Percentiles rank a stretch among this genome's conserved stretches.
Evolutionary conservation across 768 basidiomycete genomes (phyloP).

Genomic region (Terana coerulea): DNA sequence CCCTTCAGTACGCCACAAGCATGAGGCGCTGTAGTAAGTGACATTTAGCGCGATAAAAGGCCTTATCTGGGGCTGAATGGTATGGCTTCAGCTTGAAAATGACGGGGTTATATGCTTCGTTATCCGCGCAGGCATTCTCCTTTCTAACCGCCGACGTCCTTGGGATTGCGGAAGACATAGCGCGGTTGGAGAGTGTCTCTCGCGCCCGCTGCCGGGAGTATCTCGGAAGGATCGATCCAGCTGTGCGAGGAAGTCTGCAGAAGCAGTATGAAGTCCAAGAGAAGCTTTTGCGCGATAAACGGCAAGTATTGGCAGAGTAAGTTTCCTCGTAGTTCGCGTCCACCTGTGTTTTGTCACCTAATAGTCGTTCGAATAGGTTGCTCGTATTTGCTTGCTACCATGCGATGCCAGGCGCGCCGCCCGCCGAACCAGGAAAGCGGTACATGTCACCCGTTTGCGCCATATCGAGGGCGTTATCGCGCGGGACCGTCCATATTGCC

Average conservation of each 20-base stretch:
- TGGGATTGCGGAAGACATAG: neutral
- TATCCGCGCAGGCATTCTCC: neutral
- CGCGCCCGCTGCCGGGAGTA: neutral
- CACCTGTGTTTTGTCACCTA: neutral
- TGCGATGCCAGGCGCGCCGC: neutral
- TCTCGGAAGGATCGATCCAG: neutral
- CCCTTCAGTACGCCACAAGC: neutral
- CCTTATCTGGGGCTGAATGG: too few relatives aligned
- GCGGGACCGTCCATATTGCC: too few relatives aligned
- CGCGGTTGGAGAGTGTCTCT: neutral
- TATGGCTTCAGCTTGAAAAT: neutral
- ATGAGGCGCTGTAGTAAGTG: conserved; percentile 7
- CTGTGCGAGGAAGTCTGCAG: neutral
- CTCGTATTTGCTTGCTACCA: neutral
- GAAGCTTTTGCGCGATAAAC: neutral
- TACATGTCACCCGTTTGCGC: too few relatives aligned
- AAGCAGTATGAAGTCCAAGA: conserved; percentile 5
- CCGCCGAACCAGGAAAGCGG: too few relatives aligned
- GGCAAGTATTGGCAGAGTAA: conserved; percentile 1
- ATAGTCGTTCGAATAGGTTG: neutral
- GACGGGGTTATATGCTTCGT: neutral
- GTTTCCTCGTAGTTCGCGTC: neutral
- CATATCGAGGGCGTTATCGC: too few relatives aligned
- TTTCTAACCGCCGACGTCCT: conserved; percentile 2
- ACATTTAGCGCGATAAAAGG: neutral